These are phyloP conservation scores for Flaveria linearis DNA, from an alignment of 129 eudicot species.

Conservation along the genomic window DNA sequence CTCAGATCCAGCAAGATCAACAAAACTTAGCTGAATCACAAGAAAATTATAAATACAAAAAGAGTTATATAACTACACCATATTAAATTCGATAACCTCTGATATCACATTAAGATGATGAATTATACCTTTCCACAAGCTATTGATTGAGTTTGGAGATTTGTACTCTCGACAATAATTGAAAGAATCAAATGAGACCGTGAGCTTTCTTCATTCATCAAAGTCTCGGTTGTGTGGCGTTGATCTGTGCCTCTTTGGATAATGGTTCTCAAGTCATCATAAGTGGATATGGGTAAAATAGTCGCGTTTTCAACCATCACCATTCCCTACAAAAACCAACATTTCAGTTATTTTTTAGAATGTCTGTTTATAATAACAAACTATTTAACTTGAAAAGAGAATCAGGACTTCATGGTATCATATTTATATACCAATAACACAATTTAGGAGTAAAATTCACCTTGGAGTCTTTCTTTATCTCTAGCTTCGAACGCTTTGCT, in stretches of 20 bases:
- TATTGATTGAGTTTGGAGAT: slow-evolving; percentile 89
- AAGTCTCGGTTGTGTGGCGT: slow-evolving; percentile 86
- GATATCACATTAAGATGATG: neutral
- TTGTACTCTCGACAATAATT: slow-evolving; percentile 77
- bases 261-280: slow-evolving; percentile 65
- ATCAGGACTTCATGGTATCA: neutral
- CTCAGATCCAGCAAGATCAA: slow-evolving; percentile 99
- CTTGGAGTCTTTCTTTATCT: slow-evolving; percentile 93
- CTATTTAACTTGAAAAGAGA: neutral
- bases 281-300: slow-evolving; percentile 59
- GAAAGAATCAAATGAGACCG: slow-evolving; percentile 94
- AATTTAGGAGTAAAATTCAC: slow-evolving; percentile 30
- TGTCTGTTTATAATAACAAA: neutral
- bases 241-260: slow-evolving; percentile 95
- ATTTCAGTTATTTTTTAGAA: neutral
- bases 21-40: slow-evolving; percentile 82
- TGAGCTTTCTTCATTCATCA: slow-evolving; percentile 95
- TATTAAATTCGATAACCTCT: neutral
- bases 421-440: neutral
- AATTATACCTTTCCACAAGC: slow-evolving; percentile 86
- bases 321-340: slow-evolving; percentile 65
- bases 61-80: neutral
- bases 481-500: slow-evolving; percentile 69
- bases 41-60: neutral
- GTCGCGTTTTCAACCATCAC: slow-evolving; percentile 89